Evolutionary conservation across 768 basidiomycete species (phyloP).

Genomic region (Cystofilobasidium bisporidii): DNA sequence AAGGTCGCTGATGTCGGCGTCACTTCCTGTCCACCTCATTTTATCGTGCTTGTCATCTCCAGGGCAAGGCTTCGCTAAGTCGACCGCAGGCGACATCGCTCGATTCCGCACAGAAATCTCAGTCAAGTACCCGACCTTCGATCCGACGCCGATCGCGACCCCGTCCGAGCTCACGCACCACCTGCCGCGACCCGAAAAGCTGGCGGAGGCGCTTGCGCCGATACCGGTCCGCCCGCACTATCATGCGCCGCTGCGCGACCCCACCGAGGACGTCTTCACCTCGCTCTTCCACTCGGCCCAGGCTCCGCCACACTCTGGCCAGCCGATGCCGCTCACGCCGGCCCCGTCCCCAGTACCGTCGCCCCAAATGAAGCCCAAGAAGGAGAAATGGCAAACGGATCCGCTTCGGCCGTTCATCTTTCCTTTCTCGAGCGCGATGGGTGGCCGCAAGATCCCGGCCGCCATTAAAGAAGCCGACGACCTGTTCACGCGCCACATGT

Average conservation of each 20-base stretch:
- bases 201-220: constrained; percentile 84
- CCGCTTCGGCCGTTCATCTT: constrained; percentile 87
- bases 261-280: constrained; percentile 24
- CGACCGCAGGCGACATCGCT: constrained; percentile 81
- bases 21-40: no score
- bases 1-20: no score
- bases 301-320: neutral
- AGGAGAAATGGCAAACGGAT: constrained; percentile 97
- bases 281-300: constrained; percentile 11
- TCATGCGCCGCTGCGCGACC: constrained; percentile 48
- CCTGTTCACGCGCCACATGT: constrained; percentile 80
- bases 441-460: constrained; percentile 67
- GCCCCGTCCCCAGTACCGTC: constrained; percentile 68
- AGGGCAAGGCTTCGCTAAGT: constrained; percentile 58
- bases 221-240: constrained; percentile 91
- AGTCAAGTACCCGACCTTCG: constrained; percentile 91
- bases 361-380: constrained; percentile 70
- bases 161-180: constrained; percentile 39
- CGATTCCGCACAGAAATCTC: constrained; percentile 80
- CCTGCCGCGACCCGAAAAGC: constrained; percentile 44
- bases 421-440: constrained; percentile 63
- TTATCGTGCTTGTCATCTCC: constrained; percentile 18
- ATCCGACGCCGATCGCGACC: constrained; percentile 32
- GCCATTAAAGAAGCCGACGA: constrained; percentile 93
- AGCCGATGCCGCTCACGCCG: constrained; percentile 59